Evolutionary conservation across 192 early-diverging fungal species (phyloP), one percentile per base, ranked within the genome.

Genomic region (Coemansia sp.): DNA sequence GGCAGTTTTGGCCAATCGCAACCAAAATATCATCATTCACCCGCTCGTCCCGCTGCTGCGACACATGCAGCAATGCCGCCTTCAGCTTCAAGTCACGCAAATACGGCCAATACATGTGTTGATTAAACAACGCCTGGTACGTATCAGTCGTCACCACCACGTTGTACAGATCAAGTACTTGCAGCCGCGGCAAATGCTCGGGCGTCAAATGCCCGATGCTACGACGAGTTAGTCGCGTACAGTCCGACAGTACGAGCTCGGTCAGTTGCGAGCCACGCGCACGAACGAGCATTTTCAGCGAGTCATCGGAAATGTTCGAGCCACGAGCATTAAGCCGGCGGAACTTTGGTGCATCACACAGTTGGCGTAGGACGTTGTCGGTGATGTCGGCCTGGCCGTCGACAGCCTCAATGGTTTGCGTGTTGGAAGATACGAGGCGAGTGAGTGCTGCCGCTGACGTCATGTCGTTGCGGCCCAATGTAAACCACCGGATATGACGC

Each of bases 21-120:
- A 69, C 73, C 34, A 81, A 66, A 28, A 81, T 81, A 42, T 74
- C 72, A 44, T 81, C 78, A 57, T 75, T 81, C 40, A 71, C 78
- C 6, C 68, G 69, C 63, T 66, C 69, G 63, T 74, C 78, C 31
- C 72, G 69, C 54, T 73, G 69, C 26, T 65, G 69, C 17, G 72
- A 71, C 5, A 37, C 62, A 53, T 66, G 73, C 26, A 65, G 69
- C 37, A 75, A 69, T n/a, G 74, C 74, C 12, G 72, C 74, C 53
- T 75, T 74, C n/a, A 81, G 60, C 55, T 69, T 68, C 21, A 81
- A 60, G 54, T 74, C 70, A 38, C 70, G 69, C 63, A 81, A 59
- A 49, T 81, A 72, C 1, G 78, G 72, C 78, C 78, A 81, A 42
- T 6, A 48, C 15, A 69, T 62, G 15, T 57, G 54, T 23, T 47